Evolutionary conservation across 768 basidiomycete genomes (phyloP).

Genomic region (Boletellus ananas): DNA sequence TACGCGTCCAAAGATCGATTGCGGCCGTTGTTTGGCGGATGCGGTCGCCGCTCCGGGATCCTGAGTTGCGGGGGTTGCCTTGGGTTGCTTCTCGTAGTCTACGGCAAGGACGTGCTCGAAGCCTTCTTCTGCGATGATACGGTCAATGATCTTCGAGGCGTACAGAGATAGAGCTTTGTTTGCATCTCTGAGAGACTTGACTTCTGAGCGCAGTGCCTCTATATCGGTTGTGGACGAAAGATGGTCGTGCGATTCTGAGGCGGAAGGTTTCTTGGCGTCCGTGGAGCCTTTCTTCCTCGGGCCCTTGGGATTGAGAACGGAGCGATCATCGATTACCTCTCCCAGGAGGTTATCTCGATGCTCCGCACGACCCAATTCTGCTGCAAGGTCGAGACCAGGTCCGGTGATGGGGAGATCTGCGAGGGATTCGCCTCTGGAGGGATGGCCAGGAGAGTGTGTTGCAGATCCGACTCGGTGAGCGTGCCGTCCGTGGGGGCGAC

Average conservation of each 20-base stretch:
- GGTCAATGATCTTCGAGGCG: constrained; percentile 96
- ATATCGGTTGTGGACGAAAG: constrained; percentile 52
- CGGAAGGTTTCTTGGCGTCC: constrained; percentile 31
- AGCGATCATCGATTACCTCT: constrained; percentile 48
- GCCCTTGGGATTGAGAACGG: constrained; percentile 40
- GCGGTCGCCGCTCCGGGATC: constrained; percentile 8
- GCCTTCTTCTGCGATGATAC: constrained; percentile 93
- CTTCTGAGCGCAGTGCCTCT: constrained; percentile 76
- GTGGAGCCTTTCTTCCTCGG: constrained; percentile 40
- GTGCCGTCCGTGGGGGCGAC: constrained; percentile 41
- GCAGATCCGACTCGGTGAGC: constrained; percentile 53
- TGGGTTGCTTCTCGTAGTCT: constrained; percentile 71
- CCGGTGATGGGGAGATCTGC: constrained; percentile 85
- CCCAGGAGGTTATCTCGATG: constrained; percentile 76
- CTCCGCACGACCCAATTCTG: constrained; percentile 88
- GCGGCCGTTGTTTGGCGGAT: constrained; percentile 51
- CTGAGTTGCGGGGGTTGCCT: constrained; percentile 37
- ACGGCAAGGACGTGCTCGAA: constrained; percentile 96
- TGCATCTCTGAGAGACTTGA: constrained; percentile 90
- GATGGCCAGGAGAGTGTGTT: constrained; percentile 42
- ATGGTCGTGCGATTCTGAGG: constrained; percentile 41
- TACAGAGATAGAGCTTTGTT: constrained; percentile 95
- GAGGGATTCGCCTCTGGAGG: constrained; percentile 70
- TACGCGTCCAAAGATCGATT: constrained; percentile 49
- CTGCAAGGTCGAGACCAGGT: constrained; percentile 84